A percentile compares a stretch with the other conserved stretches of the same genome.
Evolutionary conservation across 2,329 filamentous ascomycete species (phyloP).

Genomic region (Colletotrichum echinochloae): DNA sequence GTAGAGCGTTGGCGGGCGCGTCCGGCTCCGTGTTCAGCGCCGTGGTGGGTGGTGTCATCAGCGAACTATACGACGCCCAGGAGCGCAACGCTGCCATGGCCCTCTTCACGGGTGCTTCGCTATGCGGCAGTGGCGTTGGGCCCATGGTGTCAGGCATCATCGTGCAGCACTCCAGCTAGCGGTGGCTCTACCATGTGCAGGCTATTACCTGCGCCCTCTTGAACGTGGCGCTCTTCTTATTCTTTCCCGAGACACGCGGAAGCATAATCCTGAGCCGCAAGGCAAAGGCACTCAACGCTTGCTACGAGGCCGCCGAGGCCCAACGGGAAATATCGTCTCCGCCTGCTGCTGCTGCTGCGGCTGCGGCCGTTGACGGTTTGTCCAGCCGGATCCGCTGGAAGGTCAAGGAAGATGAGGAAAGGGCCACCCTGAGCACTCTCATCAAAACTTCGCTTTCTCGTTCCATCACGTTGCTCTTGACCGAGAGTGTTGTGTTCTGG

Average conservation of each 20-base stretch:
- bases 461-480: too few species aligned
- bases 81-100: constrained; percentile 91
- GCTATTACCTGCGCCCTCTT: constrained; percentile 76
- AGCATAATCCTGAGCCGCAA: constrained; percentile 83
- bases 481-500: constrained; percentile 72
- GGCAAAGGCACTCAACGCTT: constrained; percentile 78
- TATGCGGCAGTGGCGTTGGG: constrained; percentile 74
- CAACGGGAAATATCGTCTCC: too few species aligned
- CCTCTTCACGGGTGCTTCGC: constrained; percentile 79
- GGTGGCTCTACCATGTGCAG: constrained; percentile 61
- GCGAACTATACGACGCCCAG: constrained; percentile 82
- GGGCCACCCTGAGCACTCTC: too few species aligned
- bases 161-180: constrained; percentile 7
- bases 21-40: constrained; percentile 84
- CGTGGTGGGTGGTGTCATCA: constrained; percentile 90
- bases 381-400: constrained; percentile 85
- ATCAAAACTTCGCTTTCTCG: too few species aligned
- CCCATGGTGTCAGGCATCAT: constrained; percentile 10
- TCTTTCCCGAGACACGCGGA: constrained; percentile 86
- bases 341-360: too few species aligned
- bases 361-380: too few species aligned
- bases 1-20: constrained; percentile 80
- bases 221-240: constrained; percentile 68
- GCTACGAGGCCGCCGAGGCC: constrained; percentile 72
- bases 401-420: constrained; percentile 81